phyloP scores from a whole-genome alignment of 768 basidiomycete species.

The Lenzites betulinus region DNA sequence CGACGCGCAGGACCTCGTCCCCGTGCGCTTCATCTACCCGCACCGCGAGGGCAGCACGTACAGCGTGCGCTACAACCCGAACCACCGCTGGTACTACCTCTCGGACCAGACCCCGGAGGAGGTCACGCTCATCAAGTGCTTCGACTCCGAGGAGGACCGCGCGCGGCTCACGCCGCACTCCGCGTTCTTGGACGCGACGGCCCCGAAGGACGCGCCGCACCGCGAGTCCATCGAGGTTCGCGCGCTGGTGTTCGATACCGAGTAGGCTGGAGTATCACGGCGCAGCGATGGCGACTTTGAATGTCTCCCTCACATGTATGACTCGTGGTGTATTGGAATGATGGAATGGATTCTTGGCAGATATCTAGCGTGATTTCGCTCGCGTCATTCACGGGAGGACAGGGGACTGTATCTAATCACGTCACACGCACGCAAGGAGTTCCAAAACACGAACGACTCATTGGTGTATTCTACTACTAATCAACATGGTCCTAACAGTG shows the following conservation, averaged over 20 bases:
- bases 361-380: too few relatives aligned
- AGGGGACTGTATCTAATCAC: too few relatives aligned
- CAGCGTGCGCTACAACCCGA: slow-evolving; percentile 35
- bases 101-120: slow-evolving; percentile 40
- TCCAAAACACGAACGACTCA: too few relatives aligned
- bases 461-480: too few relatives aligned
- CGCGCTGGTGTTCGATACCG: slow-evolving; percentile 39
- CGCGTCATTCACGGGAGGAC: too few relatives aligned
- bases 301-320: too few relatives aligned
- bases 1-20: slow-evolving; percentile 39
- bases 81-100: slow-evolving; percentile 41
- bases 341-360: too few relatives aligned
- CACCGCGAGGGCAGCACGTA: slow-evolving; percentile 37
- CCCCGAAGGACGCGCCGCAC: slow-evolving; percentile 34
- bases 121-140: slow-evolving; percentile 43
- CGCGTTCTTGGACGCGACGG: slow-evolving; percentile 36
- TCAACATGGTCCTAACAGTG: too few relatives aligned
- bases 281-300: too few relatives aligned
- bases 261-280: slow-evolving; percentile 20
- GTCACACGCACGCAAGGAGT: too few relatives aligned
- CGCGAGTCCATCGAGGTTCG: slow-evolving; percentile 44
- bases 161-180: slow-evolving; percentile 40
- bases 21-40: slow-evolving; percentile 37
- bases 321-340: too few relatives aligned
- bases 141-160: slow-evolving; percentile 37